Evolutionary conservation across 352 stramenopile species (phyloP).

Genomic region (Halophytophthora batemanensis): DNA sequence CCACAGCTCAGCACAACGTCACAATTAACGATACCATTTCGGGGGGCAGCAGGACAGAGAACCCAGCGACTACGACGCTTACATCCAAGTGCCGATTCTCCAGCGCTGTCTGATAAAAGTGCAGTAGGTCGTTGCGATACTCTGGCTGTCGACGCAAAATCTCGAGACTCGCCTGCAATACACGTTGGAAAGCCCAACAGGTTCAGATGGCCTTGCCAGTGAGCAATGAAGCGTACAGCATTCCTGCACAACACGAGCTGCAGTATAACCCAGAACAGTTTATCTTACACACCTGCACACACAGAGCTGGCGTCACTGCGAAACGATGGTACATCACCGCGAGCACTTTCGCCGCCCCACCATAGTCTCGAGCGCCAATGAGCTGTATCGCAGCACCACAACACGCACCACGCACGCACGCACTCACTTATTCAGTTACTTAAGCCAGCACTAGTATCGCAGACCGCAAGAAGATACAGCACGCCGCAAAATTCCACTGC

Average conservation of each 20-base stretch:
- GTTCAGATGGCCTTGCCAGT: not conserved
- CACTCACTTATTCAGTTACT: not conserved
- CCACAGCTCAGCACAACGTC: conserved; percentile 3
- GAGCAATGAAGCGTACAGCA: too few relatives aligned
- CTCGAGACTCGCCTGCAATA: conserved; percentile 64
- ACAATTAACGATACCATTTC: conserved; percentile 1
- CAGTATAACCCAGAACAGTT: not conserved
- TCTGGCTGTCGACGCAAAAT: conserved; percentile 61
- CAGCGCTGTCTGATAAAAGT: conserved; percentile 54
- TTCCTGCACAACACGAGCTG: too few relatives aligned
- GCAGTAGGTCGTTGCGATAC: conserved; percentile 44
- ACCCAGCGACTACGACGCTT: conserved; percentile 9
- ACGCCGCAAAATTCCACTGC: not conserved
- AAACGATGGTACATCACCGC: conserved; percentile 71
- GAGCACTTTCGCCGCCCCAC: conserved; percentile 60
- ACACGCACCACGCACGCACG: not conserved
- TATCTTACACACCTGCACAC: conserved; percentile 45
- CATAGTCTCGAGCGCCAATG: conserved; percentile 65
- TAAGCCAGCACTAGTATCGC: not conserved
- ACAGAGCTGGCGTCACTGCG: conserved; percentile 46
- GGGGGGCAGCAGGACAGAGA: not conserved
- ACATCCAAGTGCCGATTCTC: conserved; percentile 48
- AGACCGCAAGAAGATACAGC: not conserved
- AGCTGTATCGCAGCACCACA: conserved; percentile 32
- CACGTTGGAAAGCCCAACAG: not conserved